phyloP scores from a whole-genome alignment of 768 basidiomycete genomes.

The Ephemerocybe angulata region DNA sequence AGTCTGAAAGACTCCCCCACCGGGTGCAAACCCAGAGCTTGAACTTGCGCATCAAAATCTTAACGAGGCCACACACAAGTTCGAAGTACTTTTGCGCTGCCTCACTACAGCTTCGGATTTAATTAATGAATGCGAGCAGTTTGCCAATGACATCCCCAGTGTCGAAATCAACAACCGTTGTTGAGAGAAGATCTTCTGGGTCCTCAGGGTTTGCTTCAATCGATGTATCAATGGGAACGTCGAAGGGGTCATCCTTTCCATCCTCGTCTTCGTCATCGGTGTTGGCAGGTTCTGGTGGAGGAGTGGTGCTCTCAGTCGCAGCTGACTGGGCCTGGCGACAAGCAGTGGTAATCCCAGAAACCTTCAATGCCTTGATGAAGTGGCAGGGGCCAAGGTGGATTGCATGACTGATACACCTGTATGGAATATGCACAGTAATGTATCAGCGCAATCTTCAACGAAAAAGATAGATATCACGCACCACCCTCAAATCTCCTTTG shows the following conservation, averaged over 20 bases:
- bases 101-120: slow-evolving; percentile 6
- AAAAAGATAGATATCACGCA: background rate
- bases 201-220: background rate
- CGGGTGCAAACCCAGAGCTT: slow-evolving; percentile 11
- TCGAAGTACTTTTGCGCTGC: background rate
- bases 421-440: too few species aligned
- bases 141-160: slow-evolving; percentile 14
- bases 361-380: slow-evolving; percentile 2
- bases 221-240: background rate
- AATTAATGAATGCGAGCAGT: slow-evolving; percentile 12
- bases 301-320: background rate
- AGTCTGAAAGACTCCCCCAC: slow-evolving; percentile 12
- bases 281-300: background rate
- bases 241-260: background rate
- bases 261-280: background rate
- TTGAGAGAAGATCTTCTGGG: background rate
- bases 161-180: slow-evolving; percentile 8
- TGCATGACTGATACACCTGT: slow-evolving; percentile 13
- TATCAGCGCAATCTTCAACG: too few species aligned
- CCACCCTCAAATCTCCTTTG: slow-evolving; percentile 6
- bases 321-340: background rate
- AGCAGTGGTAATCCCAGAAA: background rate
- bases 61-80: background rate
- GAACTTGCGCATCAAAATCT: slow-evolving; percentile 5
- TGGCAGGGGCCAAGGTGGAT: slow-evolving; percentile 11